Base-by-base conservation (phyloP, 208 protist species). In the Angomonas deanei region DNA sequence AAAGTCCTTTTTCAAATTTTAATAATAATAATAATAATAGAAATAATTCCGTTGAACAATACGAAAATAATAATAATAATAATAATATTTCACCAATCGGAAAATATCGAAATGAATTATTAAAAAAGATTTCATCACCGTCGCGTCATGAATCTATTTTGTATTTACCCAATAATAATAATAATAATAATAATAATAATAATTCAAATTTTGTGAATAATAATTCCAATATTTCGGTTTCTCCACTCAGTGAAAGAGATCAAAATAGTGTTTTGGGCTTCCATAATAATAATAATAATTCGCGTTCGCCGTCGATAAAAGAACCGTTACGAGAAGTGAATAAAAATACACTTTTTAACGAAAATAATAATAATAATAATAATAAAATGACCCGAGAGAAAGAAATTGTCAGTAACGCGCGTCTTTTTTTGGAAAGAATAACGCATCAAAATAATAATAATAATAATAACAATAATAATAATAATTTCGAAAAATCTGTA, bases 401-500 rank as follows among this genome's bases (percentile, higher is more conserved):
- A 42, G 36, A 42, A n/a, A 42, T 42, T 42, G 8, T 42, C 8
- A 8, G 15, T 8, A n/a, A 8, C 15, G 36, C 36, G 36, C 36
- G 15, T 8, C 15, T 15, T 42, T 42, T 42, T 42, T 15, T 42
- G n/a, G n/a, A n/a, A 42, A 42, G 36, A 8, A 8, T 8, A 42
- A 42, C 15, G 36, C 8, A 42, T 42, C 36, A 8, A 42, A 42
- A n/a, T 8, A 15, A 42, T 42, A 42, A 42, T 42, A 42, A 42
- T 42, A 53, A 53, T 24, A 53, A 53, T 53, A 53, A 53, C n/a
- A 53, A 53, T 53, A 53, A 53, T 53, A 27, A 27, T 27, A 53
- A 53, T 53, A 53, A 53, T 24, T 23, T 27, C n/a, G n/a, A 53
- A 23, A 53, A 53, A 23, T n/a, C 8, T 42, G 15, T n/a, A n/a